Evolutionary conservation across 768 basidiomycete genomes (phyloP).

Genomic region (Amanita fuliginea): DNA sequence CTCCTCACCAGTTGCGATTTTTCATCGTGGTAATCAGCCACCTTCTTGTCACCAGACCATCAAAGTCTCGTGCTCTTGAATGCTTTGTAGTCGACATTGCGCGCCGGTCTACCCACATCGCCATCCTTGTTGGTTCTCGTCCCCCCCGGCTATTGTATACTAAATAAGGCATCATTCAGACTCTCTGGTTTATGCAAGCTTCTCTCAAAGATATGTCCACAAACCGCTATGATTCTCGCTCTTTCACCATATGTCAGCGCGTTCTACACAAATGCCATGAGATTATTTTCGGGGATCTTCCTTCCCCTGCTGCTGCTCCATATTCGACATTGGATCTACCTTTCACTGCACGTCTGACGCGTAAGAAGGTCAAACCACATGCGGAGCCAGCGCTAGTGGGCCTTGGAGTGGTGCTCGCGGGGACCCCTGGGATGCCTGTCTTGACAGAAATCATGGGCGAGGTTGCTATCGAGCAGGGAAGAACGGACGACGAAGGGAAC

Average conservation of each 20-base stretch:
- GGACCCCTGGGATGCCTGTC: conserved; percentile 63
- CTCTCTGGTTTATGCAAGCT: conserved; percentile 98
- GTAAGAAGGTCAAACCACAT: conserved; percentile 62
- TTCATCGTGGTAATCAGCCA: conserved; percentile 44
- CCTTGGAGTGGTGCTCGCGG: conserved; percentile 71
- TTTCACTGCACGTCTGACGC: conserved; percentile 33
- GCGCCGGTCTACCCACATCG: conserved; percentile 88
- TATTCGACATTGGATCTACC: conserved; percentile 52
- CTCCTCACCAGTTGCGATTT: conserved; percentile 10
- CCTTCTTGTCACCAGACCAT: conserved; percentile 86
- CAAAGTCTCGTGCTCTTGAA: conserved; percentile 86
- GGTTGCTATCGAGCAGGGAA: conserved; percentile 85
- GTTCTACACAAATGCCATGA: conserved; percentile 87
- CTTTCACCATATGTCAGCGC: conserved; percentile 88
- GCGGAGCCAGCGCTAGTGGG: conserved; percentile 74
- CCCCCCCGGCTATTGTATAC: conserved; percentile 4
- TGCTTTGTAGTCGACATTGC: conserved; percentile 85
- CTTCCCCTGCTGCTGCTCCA: conserved; percentile 52
- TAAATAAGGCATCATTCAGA: conserved; percentile 33
- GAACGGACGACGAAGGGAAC: conserved; percentile 51
- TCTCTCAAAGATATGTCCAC: conserved; percentile 71
- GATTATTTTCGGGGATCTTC: conserved; percentile 88
- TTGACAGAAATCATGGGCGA: conserved; percentile 68
- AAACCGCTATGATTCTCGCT: conserved; percentile 48
- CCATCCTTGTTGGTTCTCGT: conserved; percentile 72